Evolutionary conservation across 257 asterid genomes (phyloP).

Genomic region (Echium plantagineum): DNA sequence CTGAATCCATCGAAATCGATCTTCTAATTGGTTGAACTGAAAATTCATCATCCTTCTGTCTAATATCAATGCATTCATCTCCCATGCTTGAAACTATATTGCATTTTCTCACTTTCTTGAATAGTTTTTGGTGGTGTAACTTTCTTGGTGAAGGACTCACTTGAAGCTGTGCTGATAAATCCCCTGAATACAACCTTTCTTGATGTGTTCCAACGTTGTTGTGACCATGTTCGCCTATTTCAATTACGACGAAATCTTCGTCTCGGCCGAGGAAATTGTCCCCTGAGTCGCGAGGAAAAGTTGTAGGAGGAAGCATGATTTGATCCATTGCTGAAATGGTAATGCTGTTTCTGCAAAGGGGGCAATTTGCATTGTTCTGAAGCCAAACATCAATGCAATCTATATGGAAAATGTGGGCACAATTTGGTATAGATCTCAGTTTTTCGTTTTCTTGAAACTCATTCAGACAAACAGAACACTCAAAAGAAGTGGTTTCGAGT

Average conservation of each 20-base stretch:
- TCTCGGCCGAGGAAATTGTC: constrained; percentile 17
- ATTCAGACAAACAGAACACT: constrained; percentile 74
- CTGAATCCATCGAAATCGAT: constrained; percentile 90
- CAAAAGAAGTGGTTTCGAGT: constrained; percentile 8
- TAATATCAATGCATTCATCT: constrained; percentile 61
- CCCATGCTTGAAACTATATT: constrained; percentile 47
- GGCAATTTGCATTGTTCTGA: constrained; percentile 82
- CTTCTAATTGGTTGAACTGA: constrained; percentile 57
- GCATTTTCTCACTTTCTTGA: constrained; percentile 18
- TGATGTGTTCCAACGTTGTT: constrained; percentile 1
- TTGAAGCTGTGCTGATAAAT: constrained; percentile 13
- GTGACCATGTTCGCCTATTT: constrained; percentile 24
- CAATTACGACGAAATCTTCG: constrained; percentile 72
- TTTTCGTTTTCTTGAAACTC: constrained; percentile 58
- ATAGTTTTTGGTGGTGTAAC: not conserved
- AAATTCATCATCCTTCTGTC: constrained; percentile 50
- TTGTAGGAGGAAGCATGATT: constrained; percentile 19
- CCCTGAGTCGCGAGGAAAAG: constrained; percentile 22
- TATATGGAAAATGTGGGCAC: constrained; percentile 63
- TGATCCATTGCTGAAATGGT: constrained; percentile 39
- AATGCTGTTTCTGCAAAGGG: constrained; percentile 62
- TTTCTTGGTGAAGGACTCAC: constrained; percentile 30
- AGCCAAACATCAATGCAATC: constrained; percentile 96
- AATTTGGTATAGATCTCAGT: constrained; percentile 58
- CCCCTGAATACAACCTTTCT: constrained; percentile 23